phyloP scores from a whole-genome alignment of 2,329 filamentous ascomycete species.

The Amphichorda felina region DNA sequence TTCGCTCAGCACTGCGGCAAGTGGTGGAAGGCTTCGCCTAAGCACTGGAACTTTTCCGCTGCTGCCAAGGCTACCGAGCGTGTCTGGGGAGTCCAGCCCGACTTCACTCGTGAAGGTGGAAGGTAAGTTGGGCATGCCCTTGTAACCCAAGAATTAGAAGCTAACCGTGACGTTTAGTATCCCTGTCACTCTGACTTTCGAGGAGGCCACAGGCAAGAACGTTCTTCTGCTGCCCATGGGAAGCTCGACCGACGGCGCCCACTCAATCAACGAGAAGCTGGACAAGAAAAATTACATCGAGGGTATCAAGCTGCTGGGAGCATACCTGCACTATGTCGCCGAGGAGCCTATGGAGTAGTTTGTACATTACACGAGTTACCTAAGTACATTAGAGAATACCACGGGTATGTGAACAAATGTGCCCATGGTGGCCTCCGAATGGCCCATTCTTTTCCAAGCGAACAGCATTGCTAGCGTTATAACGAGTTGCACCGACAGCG shows the following conservation, averaged over 20 bases:
- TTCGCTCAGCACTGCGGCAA: constrained; percentile 83
- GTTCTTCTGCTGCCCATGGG: constrained; percentile 94
- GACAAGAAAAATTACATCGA: constrained; percentile 97
- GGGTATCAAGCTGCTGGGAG: constrained; percentile 88
- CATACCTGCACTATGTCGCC: constrained; percentile 92
- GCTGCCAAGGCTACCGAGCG: constrained; percentile 92
- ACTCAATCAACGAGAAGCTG: constrained; percentile 97
- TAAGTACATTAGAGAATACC: too few relatives aligned
- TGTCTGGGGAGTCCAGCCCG: constrained; percentile 86
- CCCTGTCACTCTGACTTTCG: constrained; percentile 91
- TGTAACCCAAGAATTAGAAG: neutral
- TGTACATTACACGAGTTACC: too few relatives aligned
- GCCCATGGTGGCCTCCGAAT: too few relatives aligned
- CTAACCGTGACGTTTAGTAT: constrained; percentile 45
- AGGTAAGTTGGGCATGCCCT: constrained; percentile 42
- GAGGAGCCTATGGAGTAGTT: constrained; percentile 55
- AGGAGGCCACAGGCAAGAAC: constrained; percentile 96
- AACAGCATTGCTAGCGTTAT: too few relatives aligned
- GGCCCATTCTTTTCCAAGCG: too few relatives aligned
- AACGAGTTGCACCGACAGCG: too few relatives aligned
- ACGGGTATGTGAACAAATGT: too few relatives aligned
- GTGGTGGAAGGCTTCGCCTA: constrained; percentile 97
- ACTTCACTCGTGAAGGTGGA: constrained; percentile 93
- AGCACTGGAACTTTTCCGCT: constrained; percentile 97
- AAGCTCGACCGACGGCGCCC: constrained; percentile 88